Percentiles rank a stretch among this genome's conserved stretches.
These are phyloP conservation scores for Sanghuangporus sanghuang DNA, from an alignment of 1,284 basidiomycete species.

Conservation along the genomic window DNA sequence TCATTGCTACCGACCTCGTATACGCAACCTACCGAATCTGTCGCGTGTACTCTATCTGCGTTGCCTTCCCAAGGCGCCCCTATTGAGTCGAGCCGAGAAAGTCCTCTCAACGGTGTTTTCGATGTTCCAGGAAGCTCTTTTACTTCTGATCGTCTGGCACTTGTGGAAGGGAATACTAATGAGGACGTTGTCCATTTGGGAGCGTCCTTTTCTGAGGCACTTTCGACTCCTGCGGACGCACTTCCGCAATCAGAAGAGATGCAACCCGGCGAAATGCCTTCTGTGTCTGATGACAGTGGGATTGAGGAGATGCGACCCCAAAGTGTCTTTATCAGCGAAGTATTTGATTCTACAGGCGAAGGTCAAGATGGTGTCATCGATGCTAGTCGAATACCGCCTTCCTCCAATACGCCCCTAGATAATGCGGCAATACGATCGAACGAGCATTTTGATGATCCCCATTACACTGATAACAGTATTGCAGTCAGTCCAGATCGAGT, in stretches of 20 bases:
- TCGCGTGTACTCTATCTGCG: too few relatives aligned
- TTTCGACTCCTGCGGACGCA: background rate
- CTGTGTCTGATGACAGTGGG: too few relatives aligned
- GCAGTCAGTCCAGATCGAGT: background rate
- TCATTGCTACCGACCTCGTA: too few relatives aligned
- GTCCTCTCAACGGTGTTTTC: too few relatives aligned
- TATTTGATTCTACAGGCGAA: background rate
- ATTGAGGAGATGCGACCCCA: too few relatives aligned
- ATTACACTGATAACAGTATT: too few relatives aligned
- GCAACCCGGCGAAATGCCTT: too few relatives aligned
- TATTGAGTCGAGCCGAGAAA: too few relatives aligned
- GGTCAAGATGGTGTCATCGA: background rate
- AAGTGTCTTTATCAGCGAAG: background rate
- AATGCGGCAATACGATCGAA: background rate
- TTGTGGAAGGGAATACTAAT: background rate
- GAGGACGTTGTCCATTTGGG: background rate
- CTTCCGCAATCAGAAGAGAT: too few relatives aligned
- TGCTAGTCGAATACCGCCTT: background rate
- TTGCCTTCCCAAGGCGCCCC: too few relatives aligned
- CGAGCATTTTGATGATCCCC: background rate
- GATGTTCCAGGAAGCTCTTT: too few relatives aligned
- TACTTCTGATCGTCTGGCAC: background rate
- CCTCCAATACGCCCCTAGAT: background rate
- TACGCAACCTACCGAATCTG: too few relatives aligned
- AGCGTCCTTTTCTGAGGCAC: background rate